Evolutionary conservation across 768 basidiomycete species (phyloP).

Genomic region (Nevesoporus exiguus): DNA sequence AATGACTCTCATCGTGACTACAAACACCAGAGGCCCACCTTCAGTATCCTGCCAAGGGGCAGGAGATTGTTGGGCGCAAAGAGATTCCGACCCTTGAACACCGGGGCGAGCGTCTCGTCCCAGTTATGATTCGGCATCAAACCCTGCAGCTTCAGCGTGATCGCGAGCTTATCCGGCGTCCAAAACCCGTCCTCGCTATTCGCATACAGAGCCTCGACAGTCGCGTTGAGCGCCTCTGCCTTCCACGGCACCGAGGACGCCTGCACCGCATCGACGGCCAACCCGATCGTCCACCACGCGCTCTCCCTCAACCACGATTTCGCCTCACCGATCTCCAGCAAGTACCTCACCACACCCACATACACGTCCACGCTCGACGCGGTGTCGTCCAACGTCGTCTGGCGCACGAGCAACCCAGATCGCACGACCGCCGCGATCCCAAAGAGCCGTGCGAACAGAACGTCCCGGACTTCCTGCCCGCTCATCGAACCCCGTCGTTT

Average conservation of each 20-base stretch:
- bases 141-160: slow-evolving; percentile 68
- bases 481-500: slow-evolving; percentile 74
- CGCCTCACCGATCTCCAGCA: slow-evolving; percentile 69
- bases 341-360: slow-evolving; percentile 51
- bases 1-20: not conserved
- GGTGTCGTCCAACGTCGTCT: slow-evolving; percentile 45
- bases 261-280: slow-evolving; percentile 59
- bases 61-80: slow-evolving; percentile 71
- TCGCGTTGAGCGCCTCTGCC: slow-evolving; percentile 51
- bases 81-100: slow-evolving; percentile 73
- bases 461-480: slow-evolving; percentile 90
- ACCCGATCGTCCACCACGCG: slow-evolving; percentile 78
- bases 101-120: slow-evolving; percentile 59
- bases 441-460: slow-evolving; percentile 89
- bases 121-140: slow-evolving; percentile 62
- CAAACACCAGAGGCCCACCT: slow-evolving; percentile 45
- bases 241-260: slow-evolving; percentile 69
- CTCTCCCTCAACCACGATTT: slow-evolving; percentile 92
- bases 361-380: slow-evolving; percentile 61
- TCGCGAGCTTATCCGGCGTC: slow-evolving; percentile 87
- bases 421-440: slow-evolving; percentile 83
- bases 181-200: slow-evolving; percentile 39
- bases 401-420: slow-evolving; percentile 75
- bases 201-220: slow-evolving; percentile 50
- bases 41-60: slow-evolving; percentile 71